A percentile compares a stretch with the other conserved stretches of the same genome.
These are phyloP conservation scores for Trichosporon ovoides DNA, from an alignment of 1,284 basidiomycete genomes.

Conservation along the genomic window DNA sequence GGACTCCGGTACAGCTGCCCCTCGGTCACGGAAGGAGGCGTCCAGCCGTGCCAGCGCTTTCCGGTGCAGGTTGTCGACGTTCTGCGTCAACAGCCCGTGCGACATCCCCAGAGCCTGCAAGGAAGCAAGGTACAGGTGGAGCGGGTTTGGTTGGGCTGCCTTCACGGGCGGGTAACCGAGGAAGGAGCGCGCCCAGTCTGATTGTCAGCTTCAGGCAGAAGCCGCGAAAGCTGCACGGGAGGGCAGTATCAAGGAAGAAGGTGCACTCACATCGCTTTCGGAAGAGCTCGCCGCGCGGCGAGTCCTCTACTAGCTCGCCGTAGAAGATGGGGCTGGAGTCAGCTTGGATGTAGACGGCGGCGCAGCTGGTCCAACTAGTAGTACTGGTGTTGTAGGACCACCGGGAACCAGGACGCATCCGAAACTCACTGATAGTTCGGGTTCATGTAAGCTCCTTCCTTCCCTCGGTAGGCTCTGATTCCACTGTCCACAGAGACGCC, in stretches of 20 bases:
- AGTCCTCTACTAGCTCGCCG: slow-evolving; percentile 71
- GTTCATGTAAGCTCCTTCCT: slow-evolving; percentile 78
- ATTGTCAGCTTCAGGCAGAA: slow-evolving; percentile 1
- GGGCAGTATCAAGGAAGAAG: not conserved
- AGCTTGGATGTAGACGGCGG: not conserved
- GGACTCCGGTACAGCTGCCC: not conserved
- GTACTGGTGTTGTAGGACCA: too few species aligned
- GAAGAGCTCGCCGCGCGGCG: slow-evolving; percentile 62
- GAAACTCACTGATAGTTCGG: slow-evolving; percentile 75
- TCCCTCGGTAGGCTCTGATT: slow-evolving; percentile 78
- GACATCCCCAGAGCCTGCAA: slow-evolving; percentile 65
- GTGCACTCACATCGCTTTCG: slow-evolving; percentile 48
- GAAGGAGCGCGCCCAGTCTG: slow-evolving; percentile 67
- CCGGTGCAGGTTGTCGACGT: slow-evolving; percentile 80
- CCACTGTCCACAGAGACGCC: slow-evolving; percentile 90
- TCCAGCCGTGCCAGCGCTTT: slow-evolving; percentile 57
- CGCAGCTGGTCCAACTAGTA: too few species aligned
- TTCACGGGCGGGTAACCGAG: slow-evolving; percentile 68
- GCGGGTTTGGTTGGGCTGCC: slow-evolving; percentile 73
- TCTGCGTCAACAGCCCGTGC: slow-evolving; percentile 74
- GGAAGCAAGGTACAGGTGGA: slow-evolving; percentile 76
- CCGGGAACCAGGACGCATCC: too few species aligned
- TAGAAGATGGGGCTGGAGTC: slow-evolving; percentile 55
- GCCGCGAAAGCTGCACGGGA: too few species aligned
- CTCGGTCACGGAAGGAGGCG: not conserved